A percentile compares a stretch with the other conserved stretches of the same genome.
Evolutionary conservation across 305 asterid genomes (phyloP).

Genomic region (Fraxinus albicans): DNA sequence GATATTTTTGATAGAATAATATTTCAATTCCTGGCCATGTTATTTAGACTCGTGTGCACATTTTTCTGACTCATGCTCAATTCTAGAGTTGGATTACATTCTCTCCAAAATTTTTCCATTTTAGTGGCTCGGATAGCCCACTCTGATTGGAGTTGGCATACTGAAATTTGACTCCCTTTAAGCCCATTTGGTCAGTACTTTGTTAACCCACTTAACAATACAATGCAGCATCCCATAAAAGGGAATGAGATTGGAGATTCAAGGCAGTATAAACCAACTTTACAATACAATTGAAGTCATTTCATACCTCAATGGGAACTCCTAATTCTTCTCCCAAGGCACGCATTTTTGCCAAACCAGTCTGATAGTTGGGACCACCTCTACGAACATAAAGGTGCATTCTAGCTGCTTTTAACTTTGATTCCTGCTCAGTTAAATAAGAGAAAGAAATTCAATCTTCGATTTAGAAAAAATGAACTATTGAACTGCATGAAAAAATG

Average conservation of each 20-base stretch:
- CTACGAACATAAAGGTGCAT: conserved; percentile 76
- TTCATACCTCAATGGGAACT: conserved; percentile 68
- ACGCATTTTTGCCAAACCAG: conserved; percentile 72
- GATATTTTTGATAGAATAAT: background rate
- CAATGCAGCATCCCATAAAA: background rate
- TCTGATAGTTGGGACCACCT: conserved; percentile 84
- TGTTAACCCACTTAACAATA: background rate
- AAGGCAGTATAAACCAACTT: background rate
- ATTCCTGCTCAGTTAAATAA: conserved; percentile 47
- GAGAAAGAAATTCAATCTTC: background rate
- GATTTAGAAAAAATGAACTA: background rate
- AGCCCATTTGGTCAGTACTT: background rate
- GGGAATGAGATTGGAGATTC: background rate
- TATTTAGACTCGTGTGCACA: background rate
- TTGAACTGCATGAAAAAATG: background rate
- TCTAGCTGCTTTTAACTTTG: conserved; percentile 82
- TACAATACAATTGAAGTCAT: background rate
- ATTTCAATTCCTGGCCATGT: background rate
- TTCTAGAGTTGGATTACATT: background rate
- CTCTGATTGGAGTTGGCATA: background rate
- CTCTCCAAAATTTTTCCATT: background rate
- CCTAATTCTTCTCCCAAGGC: conserved; percentile 72
- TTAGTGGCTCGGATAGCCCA: background rate
- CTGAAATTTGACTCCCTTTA: background rate
- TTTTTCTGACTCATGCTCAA: background rate